phyloP scores from a whole-genome alignment of 2,329 filamentous ascomycete genomes.

The Cercospora sp. region DNA sequence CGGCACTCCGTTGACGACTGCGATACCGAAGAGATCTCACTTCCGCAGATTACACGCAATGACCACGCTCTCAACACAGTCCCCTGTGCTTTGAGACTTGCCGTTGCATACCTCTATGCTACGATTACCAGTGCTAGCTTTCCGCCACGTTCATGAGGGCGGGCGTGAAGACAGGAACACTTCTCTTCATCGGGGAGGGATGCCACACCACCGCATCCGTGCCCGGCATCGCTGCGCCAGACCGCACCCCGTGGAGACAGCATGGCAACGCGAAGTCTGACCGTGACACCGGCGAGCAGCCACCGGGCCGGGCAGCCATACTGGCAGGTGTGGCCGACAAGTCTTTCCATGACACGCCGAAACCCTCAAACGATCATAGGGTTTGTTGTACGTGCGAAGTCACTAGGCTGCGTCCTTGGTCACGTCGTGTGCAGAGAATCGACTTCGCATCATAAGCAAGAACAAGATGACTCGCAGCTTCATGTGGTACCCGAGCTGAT shows the following conservation, averaged over 20 bases:
- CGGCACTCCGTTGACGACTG: background rate
- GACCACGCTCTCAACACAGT: background rate
- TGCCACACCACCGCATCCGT: background rate
- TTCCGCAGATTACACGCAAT: background rate
- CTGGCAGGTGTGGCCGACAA: background rate
- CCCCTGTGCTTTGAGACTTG: background rate
- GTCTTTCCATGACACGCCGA: background rate
- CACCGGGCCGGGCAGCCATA: constrained; percentile 7
- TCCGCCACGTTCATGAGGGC: background rate
- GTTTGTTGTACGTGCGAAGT: background rate
- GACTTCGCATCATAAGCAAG: background rate
- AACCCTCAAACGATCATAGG: background rate
- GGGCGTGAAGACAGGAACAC: background rate
- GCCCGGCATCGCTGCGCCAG: background rate
- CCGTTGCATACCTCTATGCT: background rate
- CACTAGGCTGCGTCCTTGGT: too few relatives aligned
- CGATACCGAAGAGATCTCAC: background rate
- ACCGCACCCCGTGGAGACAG: background rate
- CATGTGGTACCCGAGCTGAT: background rate
- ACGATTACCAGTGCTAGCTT: background rate
- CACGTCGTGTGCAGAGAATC: too few relatives aligned
- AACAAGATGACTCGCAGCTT: background rate
- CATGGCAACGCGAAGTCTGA: constrained; percentile 5
- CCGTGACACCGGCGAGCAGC: background rate
- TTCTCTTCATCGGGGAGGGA: background rate